A percentile compares a stretch with the other conserved stretches of the same genome.
Conservation (phyloP, 306 rosid species). For the Phaseolus lunatus region DNA sequence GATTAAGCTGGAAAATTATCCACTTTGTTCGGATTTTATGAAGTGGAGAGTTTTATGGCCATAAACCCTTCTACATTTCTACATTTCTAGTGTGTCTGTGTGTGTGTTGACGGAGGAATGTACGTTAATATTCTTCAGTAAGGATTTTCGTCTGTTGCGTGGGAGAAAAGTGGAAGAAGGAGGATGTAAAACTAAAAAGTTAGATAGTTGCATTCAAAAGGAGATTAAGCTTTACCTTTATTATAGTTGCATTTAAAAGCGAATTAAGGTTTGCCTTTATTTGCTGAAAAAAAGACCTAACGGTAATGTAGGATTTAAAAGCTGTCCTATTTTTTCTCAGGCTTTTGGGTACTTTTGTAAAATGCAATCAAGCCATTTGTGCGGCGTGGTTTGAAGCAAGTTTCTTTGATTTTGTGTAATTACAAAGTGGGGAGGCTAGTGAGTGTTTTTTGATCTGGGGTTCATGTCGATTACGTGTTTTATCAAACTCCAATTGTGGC, state of each 20-base stretch:
- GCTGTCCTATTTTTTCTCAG: constrained; percentile 20
- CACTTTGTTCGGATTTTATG: background rate
- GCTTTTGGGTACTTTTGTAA: constrained; percentile 20
- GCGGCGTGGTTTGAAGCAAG: background rate
- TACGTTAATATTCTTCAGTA: background rate
- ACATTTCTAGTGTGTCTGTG: too few species aligned
- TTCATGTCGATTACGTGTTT: constrained; percentile 13
- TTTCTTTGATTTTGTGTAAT: constrained; percentile 12
- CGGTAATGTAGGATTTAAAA: constrained; percentile 43
- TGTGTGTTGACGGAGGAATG: background rate
- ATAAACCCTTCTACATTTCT: background rate
- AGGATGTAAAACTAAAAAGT: constrained; percentile 28
- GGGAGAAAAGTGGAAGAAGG: background rate
- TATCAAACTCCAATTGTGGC: background rate
- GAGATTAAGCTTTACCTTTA: constrained; percentile 20
- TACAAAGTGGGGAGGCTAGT: background rate
- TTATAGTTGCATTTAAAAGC: constrained; percentile 10
- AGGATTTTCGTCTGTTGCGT: background rate
- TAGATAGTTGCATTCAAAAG: constrained; percentile 32
- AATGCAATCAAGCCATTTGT: background rate
- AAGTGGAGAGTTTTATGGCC: background rate
- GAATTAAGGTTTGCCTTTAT: constrained; percentile 32
- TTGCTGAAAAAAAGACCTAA: constrained; percentile 34
- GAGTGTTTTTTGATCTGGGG: background rate
- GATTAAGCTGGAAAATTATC: background rate